Conservation (phyloP, 345 rosid species). For the Arabis hirsuta region DNA sequence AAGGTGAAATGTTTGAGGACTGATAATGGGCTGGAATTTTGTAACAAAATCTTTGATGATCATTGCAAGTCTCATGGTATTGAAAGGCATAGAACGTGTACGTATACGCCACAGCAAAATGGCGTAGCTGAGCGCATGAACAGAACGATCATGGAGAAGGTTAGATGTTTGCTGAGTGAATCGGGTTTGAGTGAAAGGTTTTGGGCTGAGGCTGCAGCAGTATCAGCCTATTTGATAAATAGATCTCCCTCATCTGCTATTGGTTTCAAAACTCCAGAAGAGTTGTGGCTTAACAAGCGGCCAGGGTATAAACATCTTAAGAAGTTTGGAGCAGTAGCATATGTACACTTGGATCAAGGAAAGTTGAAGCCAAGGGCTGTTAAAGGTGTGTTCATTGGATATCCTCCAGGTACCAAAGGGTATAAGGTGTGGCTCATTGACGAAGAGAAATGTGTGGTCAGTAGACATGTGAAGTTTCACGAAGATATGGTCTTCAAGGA, state of each 20-base stretch:
- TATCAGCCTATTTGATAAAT: not conserved
- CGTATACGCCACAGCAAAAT: too few species aligned
- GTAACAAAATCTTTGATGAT: too few species aligned
- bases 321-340: not conserved
- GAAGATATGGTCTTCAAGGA: rapidly evolving
- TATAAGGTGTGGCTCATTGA: not conserved
- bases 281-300: not conserved
- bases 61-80: too few species aligned
- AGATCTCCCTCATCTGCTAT: not conserved
- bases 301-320: not conserved
- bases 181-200: too few species aligned
- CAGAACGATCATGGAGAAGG: too few species aligned
- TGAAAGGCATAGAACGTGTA: too few species aligned
- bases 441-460: rapidly evolving
- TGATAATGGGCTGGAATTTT: too few species aligned
- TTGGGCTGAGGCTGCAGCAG: too few species aligned
- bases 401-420: not conserved
- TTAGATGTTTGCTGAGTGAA: too few species aligned
- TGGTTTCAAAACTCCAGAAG: not conserved
- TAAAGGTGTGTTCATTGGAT: not conserved
- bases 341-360: not conserved
- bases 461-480: not conserved
- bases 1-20: too few species aligned
- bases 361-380: not conserved
- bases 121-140: too few species aligned